Base-by-base conservation (phyloP, 352 stramenopile genomes). In the Elongisporangium senticosum region DNA sequence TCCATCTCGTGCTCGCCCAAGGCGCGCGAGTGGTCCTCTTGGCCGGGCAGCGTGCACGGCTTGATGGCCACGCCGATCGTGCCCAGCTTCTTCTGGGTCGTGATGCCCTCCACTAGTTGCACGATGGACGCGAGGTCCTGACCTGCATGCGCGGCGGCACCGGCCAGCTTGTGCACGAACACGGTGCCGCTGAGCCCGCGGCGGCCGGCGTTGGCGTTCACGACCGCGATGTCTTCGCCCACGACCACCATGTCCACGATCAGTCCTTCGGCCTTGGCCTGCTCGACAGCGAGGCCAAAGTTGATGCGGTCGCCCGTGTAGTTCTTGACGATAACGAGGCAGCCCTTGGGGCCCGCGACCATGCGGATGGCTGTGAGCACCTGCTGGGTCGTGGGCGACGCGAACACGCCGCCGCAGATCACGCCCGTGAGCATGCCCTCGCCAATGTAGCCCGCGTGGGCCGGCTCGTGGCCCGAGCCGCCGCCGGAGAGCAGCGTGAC, bases 261-360 rank as follows among this genome's bases (percentile, higher is more conserved):
- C 58, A 96, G 77, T 4, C 93, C 93, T 60, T 98, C 86, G 10
- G 87, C 73, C 72, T 97, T 97, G 51, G 97, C 96, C 50, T 94
- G 87, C 77, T 99, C 97, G 26, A 96, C 90, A 6, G 97, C 97
- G 64, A 99, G 89, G 0, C 96, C 97, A 72, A 99, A 99, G 77
- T 99, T 99, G 43, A 99, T 80, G 47, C 95, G 85, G 76, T 99
- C 97, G 22, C 97, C 96, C 2, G 96, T 99, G 84, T 99, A 99
- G 80, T 99, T 99, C 83, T 99, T 99, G 26, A 99, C 94, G 52
- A 99, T 89, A 2, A 99, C 63, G 6, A 99, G 72, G 60, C 93
- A 98, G 47, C 96, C 96, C 43, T 88, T 79, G 3, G 77, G 71
- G 0, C 84, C 86, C 1, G 81, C 70, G 23, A 84, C 77, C 21